Percentiles rank a stretch among this genome's conserved stretches.
phyloP scores from a whole-genome alignment of 75 land plant genomes.

The Pinus albicaulis region DNA sequence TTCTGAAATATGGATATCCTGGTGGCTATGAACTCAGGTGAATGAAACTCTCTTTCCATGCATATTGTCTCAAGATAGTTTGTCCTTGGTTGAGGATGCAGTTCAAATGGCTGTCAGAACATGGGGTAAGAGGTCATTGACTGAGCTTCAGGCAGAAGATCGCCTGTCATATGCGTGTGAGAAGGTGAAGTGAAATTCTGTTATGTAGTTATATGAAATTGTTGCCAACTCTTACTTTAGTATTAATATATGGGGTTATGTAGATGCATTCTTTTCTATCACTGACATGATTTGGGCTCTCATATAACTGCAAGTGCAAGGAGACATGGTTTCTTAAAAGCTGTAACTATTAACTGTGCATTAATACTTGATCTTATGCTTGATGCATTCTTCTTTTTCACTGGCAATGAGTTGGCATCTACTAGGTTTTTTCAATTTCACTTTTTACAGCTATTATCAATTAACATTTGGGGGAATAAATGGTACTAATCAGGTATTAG shows the following conservation, averaged over 20 bases:
- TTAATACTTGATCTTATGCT: background rate
- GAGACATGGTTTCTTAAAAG: background rate
- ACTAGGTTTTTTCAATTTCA: background rate
- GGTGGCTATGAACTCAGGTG: slow-evolving; percentile 48
- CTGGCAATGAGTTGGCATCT: background rate
- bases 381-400: background rate
- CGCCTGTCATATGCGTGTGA: slow-evolving; percentile 97
- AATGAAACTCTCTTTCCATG: slow-evolving; percentile 88
- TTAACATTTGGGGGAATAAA: background rate
- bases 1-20: background rate
- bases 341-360: background rate
- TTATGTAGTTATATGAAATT: background rate
- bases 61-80: slow-evolving; percentile 56
- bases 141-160: slow-evolving; percentile 98
- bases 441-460: background rate
- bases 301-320: background rate
- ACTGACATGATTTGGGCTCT: background rate
- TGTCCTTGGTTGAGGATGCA: slow-evolving; percentile 74
- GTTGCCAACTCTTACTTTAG: background rate
- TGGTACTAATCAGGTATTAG: no score
- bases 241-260: background rate
- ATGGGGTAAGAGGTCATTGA: slow-evolving; percentile 84
- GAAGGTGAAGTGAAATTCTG: slow-evolving; percentile 46
- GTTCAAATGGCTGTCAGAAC: slow-evolving; percentile 78
- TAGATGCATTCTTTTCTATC: slow-evolving; percentile 3